These are phyloP conservation scores for Umbelopsis isabellina DNA, from an alignment of 192 early-diverging fungal genomes.

Conservation along the genomic window DNA sequence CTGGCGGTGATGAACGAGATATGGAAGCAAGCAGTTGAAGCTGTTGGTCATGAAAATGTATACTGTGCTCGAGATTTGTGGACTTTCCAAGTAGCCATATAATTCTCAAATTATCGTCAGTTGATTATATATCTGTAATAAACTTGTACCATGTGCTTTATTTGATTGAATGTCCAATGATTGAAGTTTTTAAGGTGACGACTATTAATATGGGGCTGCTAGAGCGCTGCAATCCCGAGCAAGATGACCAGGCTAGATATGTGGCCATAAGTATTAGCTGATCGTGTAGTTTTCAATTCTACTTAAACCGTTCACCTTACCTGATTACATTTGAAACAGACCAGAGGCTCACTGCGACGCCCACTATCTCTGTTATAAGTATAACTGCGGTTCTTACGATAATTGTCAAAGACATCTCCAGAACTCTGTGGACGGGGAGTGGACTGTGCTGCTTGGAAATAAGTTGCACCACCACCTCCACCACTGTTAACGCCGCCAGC, in stretches of 20 bases:
- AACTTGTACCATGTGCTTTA: not conserved
- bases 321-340: constrained; percentile 25
- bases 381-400: constrained; percentile 25
- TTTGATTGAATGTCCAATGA: not conserved
- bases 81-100: constrained; percentile 27
- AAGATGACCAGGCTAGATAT: constrained; percentile 25
- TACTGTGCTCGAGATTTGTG: constrained; percentile 44
- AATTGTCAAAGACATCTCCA: constrained; percentile 26
- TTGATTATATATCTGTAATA: not conserved
- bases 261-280: not conserved
- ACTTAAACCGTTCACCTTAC: constrained; percentile 2
- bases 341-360: constrained; percentile 11
- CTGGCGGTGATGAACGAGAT: constrained; percentile 59
- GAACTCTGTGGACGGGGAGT: not conserved
- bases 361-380: constrained; percentile 20
- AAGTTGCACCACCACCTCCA: not conserved
- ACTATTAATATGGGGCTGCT: not conserved
- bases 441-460: not conserved
- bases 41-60: constrained; percentile 47
- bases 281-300: not conserved
- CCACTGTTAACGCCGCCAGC: not conserved
- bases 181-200: not conserved
- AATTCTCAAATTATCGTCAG: too few relatives aligned
- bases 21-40: constrained; percentile 38
- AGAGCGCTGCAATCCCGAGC: constrained; percentile 28